phyloP scores from a whole-genome alignment of 805 yeast species.

The Schwanniomyces vanrijiae region DNA sequence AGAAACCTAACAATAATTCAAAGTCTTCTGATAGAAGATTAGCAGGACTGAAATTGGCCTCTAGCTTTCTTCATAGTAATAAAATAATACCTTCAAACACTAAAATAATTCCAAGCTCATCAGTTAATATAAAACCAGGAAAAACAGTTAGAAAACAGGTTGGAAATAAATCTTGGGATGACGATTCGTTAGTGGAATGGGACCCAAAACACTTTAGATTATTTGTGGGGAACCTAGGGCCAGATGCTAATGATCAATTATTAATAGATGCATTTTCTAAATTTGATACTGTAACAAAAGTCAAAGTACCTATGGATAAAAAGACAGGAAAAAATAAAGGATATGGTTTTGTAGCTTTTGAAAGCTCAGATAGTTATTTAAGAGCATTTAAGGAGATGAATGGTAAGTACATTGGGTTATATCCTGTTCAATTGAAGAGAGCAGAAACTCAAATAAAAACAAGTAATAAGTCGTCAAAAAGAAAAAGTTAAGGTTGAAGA shows the following conservation, averaged over 20 bases:
- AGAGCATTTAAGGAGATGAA: slow-evolving; percentile 73
- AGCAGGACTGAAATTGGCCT: slow-evolving; percentile 53
- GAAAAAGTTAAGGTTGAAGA: neutral
- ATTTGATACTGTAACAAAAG: slow-evolving; percentile 56
- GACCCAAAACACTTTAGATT: slow-evolving; percentile 68
- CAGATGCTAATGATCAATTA: slow-evolving; percentile 60
- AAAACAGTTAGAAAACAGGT: slow-evolving; percentile 42
- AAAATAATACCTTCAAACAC: slow-evolving; percentile 18
- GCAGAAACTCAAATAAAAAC: slow-evolving; percentile 46
- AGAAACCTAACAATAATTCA: slow-evolving; percentile 22
- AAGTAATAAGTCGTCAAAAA: slow-evolving; percentile 9
- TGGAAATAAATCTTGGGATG: slow-evolving; percentile 52
- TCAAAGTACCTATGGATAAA: slow-evolving; percentile 56
- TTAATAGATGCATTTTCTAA: slow-evolving; percentile 54
- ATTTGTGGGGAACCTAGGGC: slow-evolving; percentile 74
- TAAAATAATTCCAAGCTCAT: slow-evolving; percentile 9
- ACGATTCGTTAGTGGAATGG: slow-evolving; percentile 54
- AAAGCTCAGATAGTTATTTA: slow-evolving; percentile 63
- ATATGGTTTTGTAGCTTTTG: slow-evolving; percentile 73
- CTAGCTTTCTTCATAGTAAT: slow-evolving; percentile 36
- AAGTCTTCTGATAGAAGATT: slow-evolving; percentile 55
- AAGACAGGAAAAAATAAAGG: slow-evolving; percentile 56
- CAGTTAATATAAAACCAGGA: neutral
- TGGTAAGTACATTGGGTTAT: slow-evolving; percentile 72
- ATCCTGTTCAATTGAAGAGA: slow-evolving; percentile 67